Base-by-base conservation (phyloP, 164 flowering plant species). In the Aristolochia fimbriata region DNA sequence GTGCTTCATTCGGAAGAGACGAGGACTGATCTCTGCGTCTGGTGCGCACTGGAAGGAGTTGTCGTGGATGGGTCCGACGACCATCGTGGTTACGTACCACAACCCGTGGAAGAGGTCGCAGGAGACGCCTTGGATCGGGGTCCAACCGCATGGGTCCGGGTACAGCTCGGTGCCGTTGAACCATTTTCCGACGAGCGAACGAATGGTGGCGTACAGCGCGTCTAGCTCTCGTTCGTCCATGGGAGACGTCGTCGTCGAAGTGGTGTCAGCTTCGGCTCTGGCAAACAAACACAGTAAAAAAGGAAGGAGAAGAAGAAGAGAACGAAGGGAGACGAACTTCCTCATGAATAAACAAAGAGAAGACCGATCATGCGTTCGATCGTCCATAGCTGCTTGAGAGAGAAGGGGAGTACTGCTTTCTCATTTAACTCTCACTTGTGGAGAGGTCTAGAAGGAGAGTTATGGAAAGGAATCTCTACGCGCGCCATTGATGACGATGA, bases 141-240 rank as follows among this genome's bases (percentile, higher is more conserved):
- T 88, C 96, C 92, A 91, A 1, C 98, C 98, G 71, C 98, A 91
- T 65, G 98, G 98, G 63, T 91, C 98, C 7, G 98, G 98, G 73
- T 80, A 91, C 62, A 91, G 88, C 65, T 86, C 82, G 23, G 96
- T 83, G 62, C 95, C 95, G 71, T 91, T 91, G 90, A 94, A 88
- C 81, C 80, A 72, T 0, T 66, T 69, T 2, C 98, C 96, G 30
- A 82, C 84, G 64, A 91, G 85, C 6, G 88, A 84, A 62, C 81
- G 86, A 47, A 91, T 79, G 51, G 83, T 71, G 68, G 80, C 71
- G 73, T 78, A 88, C 48, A 91, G 71, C 57, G 87, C 81, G 45
- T 77, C 78, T 63, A 63, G 61, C 74, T 91, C 98, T 54, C 74
- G 53, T 69, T 58, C 72, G 79, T 80, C 76, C 98, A 91, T 88